Conservation (phyloP, 805 yeast species). For the Candida piceae region DNA sequence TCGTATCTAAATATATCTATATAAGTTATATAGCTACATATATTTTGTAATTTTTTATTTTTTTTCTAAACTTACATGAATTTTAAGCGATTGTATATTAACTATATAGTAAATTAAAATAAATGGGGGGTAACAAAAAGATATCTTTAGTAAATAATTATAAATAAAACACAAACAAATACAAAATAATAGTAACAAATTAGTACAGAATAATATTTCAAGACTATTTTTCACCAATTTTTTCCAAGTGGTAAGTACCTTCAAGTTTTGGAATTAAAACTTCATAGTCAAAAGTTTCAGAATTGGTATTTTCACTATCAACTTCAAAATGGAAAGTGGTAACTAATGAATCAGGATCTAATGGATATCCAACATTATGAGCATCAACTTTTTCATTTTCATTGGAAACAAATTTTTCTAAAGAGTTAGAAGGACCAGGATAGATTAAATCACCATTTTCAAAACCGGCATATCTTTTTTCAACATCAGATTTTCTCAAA, state of each 20-base stretch:
- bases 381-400: constrained; percentile 8
- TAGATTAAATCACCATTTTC: constrained; percentile 25
- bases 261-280: constrained; percentile 55
- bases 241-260: constrained; percentile 6
- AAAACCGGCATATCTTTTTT: constrained; percentile 11
- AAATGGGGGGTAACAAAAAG: too few species aligned
- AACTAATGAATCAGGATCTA: constrained; percentile 52
- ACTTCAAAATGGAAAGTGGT: constrained; percentile 72
- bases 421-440: constrained; percentile 38
- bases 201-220: constrained; percentile 1
- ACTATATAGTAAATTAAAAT: too few species aligned
- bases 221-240: constrained; percentile 7
- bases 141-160: too few species aligned
- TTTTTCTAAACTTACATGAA: too few species aligned
- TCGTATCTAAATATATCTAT: too few species aligned
- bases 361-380: constrained; percentile 43
- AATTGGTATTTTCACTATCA: constrained; percentile 41
- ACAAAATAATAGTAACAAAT: too few species aligned
- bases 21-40: too few species aligned
- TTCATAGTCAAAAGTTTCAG: constrained; percentile 61
- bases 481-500: constrained; percentile 8
- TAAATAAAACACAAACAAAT: too few species aligned
- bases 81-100: too few species aligned
- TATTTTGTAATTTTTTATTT: too few species aligned
- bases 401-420: constrained; percentile 6